These are phyloP conservation scores for Inga oerstediana DNA, from an alignment of 306 rosid genomes.

Conservation along the genomic window DNA sequence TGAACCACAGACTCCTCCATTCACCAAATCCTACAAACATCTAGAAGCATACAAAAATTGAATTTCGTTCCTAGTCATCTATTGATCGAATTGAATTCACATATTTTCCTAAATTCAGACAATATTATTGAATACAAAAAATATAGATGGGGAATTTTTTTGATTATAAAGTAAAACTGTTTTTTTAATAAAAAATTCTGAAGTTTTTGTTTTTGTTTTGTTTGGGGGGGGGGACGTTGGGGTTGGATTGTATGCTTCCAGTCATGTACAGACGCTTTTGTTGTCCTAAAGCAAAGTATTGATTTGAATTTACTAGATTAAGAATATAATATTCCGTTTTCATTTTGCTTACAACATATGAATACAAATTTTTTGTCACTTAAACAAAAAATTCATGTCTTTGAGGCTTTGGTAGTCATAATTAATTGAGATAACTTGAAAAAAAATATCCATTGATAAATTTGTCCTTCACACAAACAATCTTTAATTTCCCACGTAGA, in stretches of 20 bases:
- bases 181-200: too few species aligned
- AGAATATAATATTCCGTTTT: too few species aligned
- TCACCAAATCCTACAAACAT: background rate
- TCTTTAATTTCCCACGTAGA: too few species aligned
- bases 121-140: background rate
- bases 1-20: background rate
- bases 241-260: background rate
- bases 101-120: background rate
- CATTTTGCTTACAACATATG: background rate
- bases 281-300: background rate
- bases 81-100: background rate
- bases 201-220: background rate
- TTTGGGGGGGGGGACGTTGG: background rate
- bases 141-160: too few species aligned
- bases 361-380: background rate
- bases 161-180: too few species aligned
- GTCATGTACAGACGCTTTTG: background rate
- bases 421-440: too few species aligned
- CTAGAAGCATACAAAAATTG: background rate
- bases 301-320: too few species aligned
- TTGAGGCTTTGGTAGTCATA: too few species aligned
- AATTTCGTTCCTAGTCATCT: background rate
- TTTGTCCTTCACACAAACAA: too few species aligned
- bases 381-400: background rate
- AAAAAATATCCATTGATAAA: too few species aligned